Evolutionary conservation across 345 rosid species (phyloP).

Genomic region (Psidium guajava): DNA sequence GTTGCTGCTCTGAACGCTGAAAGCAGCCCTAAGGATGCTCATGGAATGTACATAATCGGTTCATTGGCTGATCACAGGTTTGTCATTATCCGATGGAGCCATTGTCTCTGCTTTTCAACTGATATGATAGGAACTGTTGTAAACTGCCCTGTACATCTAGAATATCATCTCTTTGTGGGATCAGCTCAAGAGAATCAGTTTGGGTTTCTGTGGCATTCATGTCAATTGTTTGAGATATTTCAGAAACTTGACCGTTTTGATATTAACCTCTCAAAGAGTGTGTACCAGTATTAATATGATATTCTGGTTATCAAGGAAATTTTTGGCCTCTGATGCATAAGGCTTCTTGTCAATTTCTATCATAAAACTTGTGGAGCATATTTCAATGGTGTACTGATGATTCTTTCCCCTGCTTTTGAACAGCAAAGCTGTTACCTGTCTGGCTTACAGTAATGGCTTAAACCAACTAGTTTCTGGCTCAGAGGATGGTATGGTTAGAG

Average conservation of each 20-base stretch:
- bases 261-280: not conserved
- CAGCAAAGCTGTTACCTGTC: conserved; percentile 74
- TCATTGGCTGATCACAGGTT: conserved; percentile 63
- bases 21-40: conserved; percentile 22
- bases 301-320: not conserved
- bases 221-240: not conserved
- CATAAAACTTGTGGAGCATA: not conserved
- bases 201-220: not conserved
- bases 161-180: not conserved
- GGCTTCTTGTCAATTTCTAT: not conserved
- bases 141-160: not conserved
- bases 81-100: not conserved
- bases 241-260: not conserved
- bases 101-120: not conserved
- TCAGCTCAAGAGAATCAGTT: not conserved
- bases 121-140: not conserved
- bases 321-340: not conserved
- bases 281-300: not conserved
- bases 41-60: conserved; percentile 54
- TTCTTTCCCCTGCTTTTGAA: not conserved
- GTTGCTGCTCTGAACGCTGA: conserved; percentile 54
- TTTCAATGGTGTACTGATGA: not conserved
- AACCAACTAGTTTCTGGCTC: conserved; percentile 67
- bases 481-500: conserved; percentile 64
- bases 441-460: conserved; percentile 43